Conservation (phyloP, 2,329 filamentous ascomycete genomes). For the Alternaria tenuissima region DNA sequence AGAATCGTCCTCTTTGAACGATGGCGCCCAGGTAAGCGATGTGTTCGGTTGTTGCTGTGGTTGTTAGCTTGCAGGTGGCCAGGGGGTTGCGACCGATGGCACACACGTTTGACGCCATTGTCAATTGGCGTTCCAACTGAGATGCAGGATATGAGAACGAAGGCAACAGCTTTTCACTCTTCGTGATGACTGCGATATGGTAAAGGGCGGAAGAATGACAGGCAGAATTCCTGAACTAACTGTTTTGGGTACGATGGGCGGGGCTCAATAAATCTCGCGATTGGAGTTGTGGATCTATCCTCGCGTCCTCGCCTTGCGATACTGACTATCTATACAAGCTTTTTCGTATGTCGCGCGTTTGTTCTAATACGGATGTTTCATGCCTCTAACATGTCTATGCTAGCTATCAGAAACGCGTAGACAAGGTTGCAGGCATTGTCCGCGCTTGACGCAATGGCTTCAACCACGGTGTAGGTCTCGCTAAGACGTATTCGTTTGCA, state of each 20-base stretch:
- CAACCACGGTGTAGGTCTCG: too few species aligned
- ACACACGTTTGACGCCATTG: not conserved
- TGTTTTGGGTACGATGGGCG: not conserved
- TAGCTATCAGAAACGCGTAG: too few species aligned
- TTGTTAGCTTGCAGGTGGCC: conserved; percentile 1
- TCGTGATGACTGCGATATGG: not conserved
- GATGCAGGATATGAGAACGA: not conserved
- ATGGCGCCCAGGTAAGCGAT: conserved; percentile 30
- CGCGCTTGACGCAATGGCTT: too few species aligned
- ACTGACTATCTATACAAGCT: not conserved
- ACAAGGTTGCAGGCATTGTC: too few species aligned
- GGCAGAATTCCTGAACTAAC: not conserved
- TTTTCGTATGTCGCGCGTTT: not conserved
- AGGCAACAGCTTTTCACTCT: not conserved
- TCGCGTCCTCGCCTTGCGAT: not conserved
- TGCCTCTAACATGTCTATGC: too few species aligned
- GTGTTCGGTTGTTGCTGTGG: conserved; percentile 11
- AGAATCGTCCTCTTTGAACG: conserved; percentile 22
- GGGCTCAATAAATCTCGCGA: not conserved
- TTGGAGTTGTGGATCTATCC: not conserved
- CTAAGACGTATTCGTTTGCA: not conserved
- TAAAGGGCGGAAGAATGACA: not conserved
- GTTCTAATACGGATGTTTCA: not conserved
- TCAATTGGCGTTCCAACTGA: not conserved
- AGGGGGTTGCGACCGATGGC: not conserved